Evolutionary conservation across 192 early-diverging fungal genomes (phyloP).

Genomic region (Jimgerdemannia flammicorona): DNA sequence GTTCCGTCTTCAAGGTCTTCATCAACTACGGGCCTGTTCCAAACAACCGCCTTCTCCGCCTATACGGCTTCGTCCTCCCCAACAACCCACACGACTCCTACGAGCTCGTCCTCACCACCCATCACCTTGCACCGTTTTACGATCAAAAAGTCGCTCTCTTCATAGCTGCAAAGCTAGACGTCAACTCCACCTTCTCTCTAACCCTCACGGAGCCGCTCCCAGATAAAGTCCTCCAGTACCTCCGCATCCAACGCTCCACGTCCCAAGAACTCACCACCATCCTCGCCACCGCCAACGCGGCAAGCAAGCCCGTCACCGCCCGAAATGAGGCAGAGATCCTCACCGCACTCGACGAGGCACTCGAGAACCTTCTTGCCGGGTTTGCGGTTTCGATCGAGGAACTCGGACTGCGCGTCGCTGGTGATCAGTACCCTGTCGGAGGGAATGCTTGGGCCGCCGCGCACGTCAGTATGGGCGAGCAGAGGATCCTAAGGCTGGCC

Average conservation of each 20-base stretch:
- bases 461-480: slow-evolving; percentile 29
- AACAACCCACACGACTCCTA: slow-evolving; percentile 30
- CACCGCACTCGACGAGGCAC: slow-evolving; percentile 28
- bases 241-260: slow-evolving; percentile 29
- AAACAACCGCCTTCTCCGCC: slow-evolving; percentile 27
- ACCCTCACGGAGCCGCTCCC: slow-evolving; percentile 33
- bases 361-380: slow-evolving; percentile 16
- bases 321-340: slow-evolving; percentile 36
- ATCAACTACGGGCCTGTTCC: slow-evolving; percentile 31
- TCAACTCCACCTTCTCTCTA: slow-evolving; percentile 18
- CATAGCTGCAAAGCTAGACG: slow-evolving; percentile 10
- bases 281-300: not conserved
- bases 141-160: slow-evolving; percentile 24
- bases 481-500: slow-evolving; percentile 18
- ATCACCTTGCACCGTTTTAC: slow-evolving; percentile 27
- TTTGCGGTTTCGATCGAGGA: slow-evolving; percentile 4
- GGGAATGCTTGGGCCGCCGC: slow-evolving; percentile 30
- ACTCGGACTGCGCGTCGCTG: slow-evolving; percentile 3
- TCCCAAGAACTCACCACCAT: slow-evolving; percentile 15
- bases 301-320: slow-evolving; percentile 7
- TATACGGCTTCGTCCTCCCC: slow-evolving; percentile 37
- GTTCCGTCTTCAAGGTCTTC: slow-evolving; percentile 35
- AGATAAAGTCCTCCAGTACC: slow-evolving; percentile 25
- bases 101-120: slow-evolving; percentile 29
- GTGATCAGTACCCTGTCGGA: not conserved